These are phyloP conservation scores for Trametes meyenii DNA, from an alignment of 768 basidiomycete species.

Conservation along the genomic window DNA sequence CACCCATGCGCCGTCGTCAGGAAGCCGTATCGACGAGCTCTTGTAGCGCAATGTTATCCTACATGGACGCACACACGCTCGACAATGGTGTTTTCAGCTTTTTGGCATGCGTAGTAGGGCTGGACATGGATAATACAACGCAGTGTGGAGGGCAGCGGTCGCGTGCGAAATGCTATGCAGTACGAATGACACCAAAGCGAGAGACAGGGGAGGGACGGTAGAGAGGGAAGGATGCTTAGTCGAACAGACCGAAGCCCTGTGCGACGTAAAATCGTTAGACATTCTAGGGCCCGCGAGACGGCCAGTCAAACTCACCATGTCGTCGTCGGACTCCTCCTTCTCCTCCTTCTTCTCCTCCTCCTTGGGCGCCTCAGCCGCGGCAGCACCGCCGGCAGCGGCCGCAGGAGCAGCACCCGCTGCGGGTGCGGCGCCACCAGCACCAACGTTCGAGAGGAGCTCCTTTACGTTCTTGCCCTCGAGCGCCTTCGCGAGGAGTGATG, in stretches of 20 bases:
- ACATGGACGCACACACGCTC: neutral
- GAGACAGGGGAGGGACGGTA: slow-evolving; percentile 1
- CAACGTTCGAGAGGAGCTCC: slow-evolving; percentile 93
- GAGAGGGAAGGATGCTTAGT: slow-evolving; percentile 45
- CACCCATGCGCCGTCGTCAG: too few relatives aligned
- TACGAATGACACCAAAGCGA: slow-evolving; percentile 19
- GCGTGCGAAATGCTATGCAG: slow-evolving; percentile 23
- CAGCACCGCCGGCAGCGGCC: slow-evolving; percentile 58
- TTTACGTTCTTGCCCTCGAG: slow-evolving; percentile 98
- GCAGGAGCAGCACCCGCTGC: slow-evolving; percentile 64
- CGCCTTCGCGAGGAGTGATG: slow-evolving; percentile 93
- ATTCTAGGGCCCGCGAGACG: neutral
- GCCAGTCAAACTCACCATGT: slow-evolving; percentile 62
- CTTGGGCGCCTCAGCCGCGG: slow-evolving; percentile 70
- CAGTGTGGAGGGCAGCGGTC: slow-evolving; percentile 10
- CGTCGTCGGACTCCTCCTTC: slow-evolving; percentile 89
- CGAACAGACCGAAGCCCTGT: slow-evolving; percentile 96
- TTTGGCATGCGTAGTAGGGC: slow-evolving; percentile 17
- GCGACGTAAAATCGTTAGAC: neutral
- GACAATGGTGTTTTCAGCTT: slow-evolving; percentile 19
- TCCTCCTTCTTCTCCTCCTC: slow-evolving; percentile 85
- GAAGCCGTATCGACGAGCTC: too few relatives aligned
- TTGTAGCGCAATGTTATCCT: neutral
- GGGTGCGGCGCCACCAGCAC: slow-evolving; percentile 80
- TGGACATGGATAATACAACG: slow-evolving; percentile 22